These are phyloP conservation scores for Cutaneotrichosporon mucoides DNA, from an alignment of 1,284 basidiomycete species.

Conservation along the genomic window DNA sequence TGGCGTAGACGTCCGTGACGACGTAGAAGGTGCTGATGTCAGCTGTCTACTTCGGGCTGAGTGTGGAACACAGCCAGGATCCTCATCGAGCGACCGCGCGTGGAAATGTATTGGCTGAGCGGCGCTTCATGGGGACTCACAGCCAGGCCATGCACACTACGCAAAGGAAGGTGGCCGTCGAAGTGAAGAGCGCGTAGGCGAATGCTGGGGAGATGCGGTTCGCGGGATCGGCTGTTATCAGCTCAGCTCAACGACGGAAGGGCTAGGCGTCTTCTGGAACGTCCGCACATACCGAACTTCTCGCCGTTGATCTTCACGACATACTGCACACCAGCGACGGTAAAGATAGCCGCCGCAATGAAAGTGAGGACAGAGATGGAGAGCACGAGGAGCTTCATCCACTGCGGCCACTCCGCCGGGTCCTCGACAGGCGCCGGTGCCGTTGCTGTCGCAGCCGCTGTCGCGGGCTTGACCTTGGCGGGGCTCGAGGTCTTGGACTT, in stretches of 20 bases:
- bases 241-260: not conserved
- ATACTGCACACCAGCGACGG: not conserved
- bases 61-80: too few relatives aligned
- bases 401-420: not conserved
- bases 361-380: not conserved
- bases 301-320: not conserved
- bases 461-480: too few relatives aligned
- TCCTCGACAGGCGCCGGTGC: not conserved
- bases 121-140: not conserved
- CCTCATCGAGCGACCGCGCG: too few relatives aligned
- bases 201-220: not conserved
- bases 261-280: too few relatives aligned
- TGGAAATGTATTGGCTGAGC: too few relatives aligned
- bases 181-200: not conserved
- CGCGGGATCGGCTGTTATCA: not conserved
- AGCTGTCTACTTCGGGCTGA: not conserved
- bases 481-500: too few relatives aligned
- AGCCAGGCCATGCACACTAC: not conserved
- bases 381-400: not conserved
- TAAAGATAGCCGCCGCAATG: not conserved
- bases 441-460: too few relatives aligned
- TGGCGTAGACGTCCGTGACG: not conserved
- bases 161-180: not conserved
- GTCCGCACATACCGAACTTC: not conserved
- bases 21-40: not conserved